These are phyloP conservation scores for Boletus speciosus DNA, from an alignment of 768 basidiomycete species.

Conservation along the genomic window DNA sequence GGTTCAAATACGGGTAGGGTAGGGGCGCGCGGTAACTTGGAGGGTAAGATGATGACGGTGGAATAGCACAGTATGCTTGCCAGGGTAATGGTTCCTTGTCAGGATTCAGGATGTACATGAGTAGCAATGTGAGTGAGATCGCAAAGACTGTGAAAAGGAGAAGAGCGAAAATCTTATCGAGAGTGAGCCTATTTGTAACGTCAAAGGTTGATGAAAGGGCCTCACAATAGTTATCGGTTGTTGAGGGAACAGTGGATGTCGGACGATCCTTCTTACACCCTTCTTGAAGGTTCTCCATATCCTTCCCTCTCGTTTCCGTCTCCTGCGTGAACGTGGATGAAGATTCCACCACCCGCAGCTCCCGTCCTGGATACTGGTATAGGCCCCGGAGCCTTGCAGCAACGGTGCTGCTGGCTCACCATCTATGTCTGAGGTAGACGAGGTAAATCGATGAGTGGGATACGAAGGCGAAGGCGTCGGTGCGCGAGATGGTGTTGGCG, in stretches of 20 bases:
- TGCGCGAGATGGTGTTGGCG: constrained; percentile 62
- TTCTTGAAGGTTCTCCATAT: constrained; percentile 51
- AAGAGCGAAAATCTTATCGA: constrained; percentile 58
- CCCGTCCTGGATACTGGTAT: constrained; percentile 43
- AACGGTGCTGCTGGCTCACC: constrained; percentile 52
- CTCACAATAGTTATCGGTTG: constrained; percentile 80
- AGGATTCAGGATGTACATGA: constrained; percentile 92
- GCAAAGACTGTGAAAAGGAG: constrained; percentile 79
- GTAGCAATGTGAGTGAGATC: constrained; percentile 76
- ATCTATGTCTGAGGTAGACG: constrained; percentile 60
- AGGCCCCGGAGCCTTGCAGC: constrained; percentile 27
- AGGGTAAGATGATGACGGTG: constrained; percentile 43
- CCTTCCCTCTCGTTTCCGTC: constrained; percentile 49
- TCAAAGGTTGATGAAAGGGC: constrained; percentile 9
- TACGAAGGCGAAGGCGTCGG: constrained; percentile 59
- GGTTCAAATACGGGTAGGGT: constrained; percentile 38
- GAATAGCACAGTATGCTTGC: constrained; percentile 86
- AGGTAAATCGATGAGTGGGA: constrained; percentile 45
- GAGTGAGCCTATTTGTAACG: constrained; percentile 20
- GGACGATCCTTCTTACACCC: constrained; percentile 51
- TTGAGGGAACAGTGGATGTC: constrained; percentile 74
- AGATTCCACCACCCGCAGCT: constrained; percentile 56
- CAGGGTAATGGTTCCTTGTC: constrained; percentile 95
- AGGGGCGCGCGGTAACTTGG: constrained; percentile 42
- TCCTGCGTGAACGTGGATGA: constrained; percentile 39